Conservation (phyloP, 1,284 basidiomycete species). For the Peniophora sp. region DNA sequence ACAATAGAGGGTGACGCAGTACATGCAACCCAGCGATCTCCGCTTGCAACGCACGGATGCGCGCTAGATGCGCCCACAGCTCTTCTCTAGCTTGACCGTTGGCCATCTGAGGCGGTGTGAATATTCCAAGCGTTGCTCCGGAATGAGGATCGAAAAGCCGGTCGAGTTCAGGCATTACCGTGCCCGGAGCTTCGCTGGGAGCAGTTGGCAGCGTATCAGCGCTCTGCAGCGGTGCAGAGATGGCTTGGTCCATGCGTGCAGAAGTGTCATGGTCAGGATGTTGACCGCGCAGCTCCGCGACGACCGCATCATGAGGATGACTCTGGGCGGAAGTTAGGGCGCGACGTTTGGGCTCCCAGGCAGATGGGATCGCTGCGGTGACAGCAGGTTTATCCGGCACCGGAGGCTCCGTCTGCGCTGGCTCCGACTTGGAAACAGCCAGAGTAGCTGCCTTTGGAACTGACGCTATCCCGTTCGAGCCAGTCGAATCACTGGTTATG, state of each 20-base stretch:
- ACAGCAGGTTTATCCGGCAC: not conserved
- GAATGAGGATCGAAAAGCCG: conserved; percentile 43
- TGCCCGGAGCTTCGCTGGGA: conserved; percentile 7
- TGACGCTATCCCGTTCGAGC: not conserved
- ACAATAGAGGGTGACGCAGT: too few species aligned
- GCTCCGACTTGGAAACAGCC: not conserved
- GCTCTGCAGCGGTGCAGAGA: conserved; percentile 7
- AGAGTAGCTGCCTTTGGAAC: not conserved
- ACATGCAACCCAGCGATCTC: conserved; percentile 61
- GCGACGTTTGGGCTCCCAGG: conserved; percentile 4
- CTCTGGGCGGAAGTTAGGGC: conserved; percentile 24
- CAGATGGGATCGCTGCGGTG: not conserved
- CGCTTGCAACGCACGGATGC: conserved; percentile 59
- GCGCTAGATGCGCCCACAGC: conserved; percentile 59
- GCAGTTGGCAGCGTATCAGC: conserved; percentile 11
- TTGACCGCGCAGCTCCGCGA: conserved; percentile 40
- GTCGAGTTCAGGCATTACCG: conserved; percentile 19
- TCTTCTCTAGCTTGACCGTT: conserved; percentile 33
- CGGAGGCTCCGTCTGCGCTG: not conserved
- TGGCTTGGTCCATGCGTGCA: conserved; percentile 8
- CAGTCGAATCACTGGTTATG: not conserved
- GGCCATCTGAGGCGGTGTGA: conserved; percentile 19
- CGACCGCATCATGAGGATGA: conserved; percentile 56
- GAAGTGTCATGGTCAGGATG: conserved; percentile 9
- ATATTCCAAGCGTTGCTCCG: conserved; percentile 31